A percentile compares a stretch with the other conserved stretches of the same genome.
These are phyloP conservation scores for Arthrobotrys entomopaga DNA, from an alignment of 2,329 filamentous ascomycete species.

Conservation along the genomic window DNA sequence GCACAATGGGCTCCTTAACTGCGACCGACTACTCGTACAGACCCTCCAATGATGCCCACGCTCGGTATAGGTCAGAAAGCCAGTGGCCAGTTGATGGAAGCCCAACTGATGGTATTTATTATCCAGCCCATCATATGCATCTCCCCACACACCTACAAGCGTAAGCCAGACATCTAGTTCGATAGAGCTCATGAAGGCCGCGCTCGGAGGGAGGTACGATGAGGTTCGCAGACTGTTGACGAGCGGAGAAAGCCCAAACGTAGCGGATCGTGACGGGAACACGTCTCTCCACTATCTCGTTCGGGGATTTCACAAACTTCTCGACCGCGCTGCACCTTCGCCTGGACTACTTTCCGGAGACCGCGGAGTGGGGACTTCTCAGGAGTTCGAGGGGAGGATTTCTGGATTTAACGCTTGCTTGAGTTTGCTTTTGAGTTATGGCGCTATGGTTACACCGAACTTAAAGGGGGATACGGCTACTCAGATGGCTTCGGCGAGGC, in stretches of 20 bases:
- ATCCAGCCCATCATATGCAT: conserved; percentile 53
- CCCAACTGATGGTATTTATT: conserved; percentile 55
- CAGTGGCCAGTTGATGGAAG: conserved; percentile 54
- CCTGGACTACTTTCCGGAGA: conserved; percentile 51
- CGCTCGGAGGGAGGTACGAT: conserved; percentile 42
- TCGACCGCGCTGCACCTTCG: conserved; percentile 39
- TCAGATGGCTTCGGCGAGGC: conserved; percentile 44
- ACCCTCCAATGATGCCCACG: conserved; percentile 47
- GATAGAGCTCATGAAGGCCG: conserved; percentile 52
- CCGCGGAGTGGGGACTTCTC: conserved; percentile 33
- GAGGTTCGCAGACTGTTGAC: conserved; percentile 43
- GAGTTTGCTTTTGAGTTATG: conserved; percentile 47
- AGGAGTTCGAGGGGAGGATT: conserved; percentile 48
- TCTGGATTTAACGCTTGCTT: conserved; percentile 45
- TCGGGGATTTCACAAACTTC: conserved; percentile 49
- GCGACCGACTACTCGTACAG: conserved; percentile 51
- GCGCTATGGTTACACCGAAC: conserved; percentile 48
- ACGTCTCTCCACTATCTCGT: conserved; percentile 52
- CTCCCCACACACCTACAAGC: conserved; percentile 54
- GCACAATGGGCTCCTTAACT: conserved; percentile 52
- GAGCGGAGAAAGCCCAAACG: conserved; percentile 42
- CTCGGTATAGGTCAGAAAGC: conserved; percentile 56
- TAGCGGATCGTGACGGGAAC: conserved; percentile 52
- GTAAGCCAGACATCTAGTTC: conserved; percentile 48
- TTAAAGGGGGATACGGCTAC: conserved; percentile 48